Base-by-base conservation (phyloP, 2,329 filamentous ascomycete genomes). In the Erysiphe neolycopersici region DNA sequence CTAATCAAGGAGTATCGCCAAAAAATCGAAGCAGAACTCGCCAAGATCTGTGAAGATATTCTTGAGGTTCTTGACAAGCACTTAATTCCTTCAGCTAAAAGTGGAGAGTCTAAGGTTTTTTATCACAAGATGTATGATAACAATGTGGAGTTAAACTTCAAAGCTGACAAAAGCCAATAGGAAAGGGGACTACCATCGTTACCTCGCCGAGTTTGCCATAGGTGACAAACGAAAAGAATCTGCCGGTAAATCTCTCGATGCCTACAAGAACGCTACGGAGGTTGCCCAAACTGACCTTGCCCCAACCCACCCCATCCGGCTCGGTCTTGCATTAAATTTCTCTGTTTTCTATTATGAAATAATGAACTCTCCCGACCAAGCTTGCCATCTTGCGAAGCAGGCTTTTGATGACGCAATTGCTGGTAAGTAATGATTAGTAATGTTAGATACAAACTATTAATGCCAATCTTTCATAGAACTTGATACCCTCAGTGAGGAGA, bases 331-430 rank as follows among this genome's bases (percentile, higher is more conserved):
- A 56, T 72, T 92, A 53, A 92, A 92, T 77, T 91, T 91, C 72
- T 93, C 85, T 52, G 85, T 94, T 59, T 95, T 94, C 73, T 95
- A 95, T 78, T 98, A 98, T 64, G 82, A 98, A 76, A 98, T 95
- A 62, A 72, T 95, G 59, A 98, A 95, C 72, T 84, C 87, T 38
- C 87, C 87, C 51, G 89, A 95, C 63, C 87, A 91, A 68, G 87
- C 85, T 60, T 94, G 87, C 77, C 85, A 93, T 64, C 76, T 94
- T 54, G 87, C 83, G 64, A 92, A 92, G 75, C 81, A 87, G 63
- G 82, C 82, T 47, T 92, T 92, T 59, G 83, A 92, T 59, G 87
- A 95, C 65, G 87, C 87, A 53, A 94, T 94, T 73, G 85, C 85
- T 57, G 72, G 71, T 75, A 61, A 51, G 66, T 19, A 31, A 40